A percentile compares a stretch with the other conserved stretches of the same genome.
Evolutionary conservation across 108 stramenopile species (phyloP).

Genomic region (Aurantiochytrium sp.): DNA sequence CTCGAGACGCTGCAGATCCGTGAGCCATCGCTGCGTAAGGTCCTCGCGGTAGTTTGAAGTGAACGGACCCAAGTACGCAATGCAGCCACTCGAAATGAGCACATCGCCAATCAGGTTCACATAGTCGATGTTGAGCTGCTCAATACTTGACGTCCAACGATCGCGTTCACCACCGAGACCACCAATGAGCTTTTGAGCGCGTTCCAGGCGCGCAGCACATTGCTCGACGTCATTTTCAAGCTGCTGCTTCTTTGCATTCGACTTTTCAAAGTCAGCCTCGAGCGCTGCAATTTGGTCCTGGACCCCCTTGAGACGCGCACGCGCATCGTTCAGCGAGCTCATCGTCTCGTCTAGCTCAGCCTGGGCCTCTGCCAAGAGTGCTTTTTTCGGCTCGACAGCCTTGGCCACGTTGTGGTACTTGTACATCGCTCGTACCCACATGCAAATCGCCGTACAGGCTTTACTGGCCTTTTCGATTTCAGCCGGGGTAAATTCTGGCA

Average conservation of each 20-base stretch:
- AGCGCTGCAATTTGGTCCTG: slow-evolving; percentile 43
- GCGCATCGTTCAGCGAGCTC: slow-evolving; percentile 37
- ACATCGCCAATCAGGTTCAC: slow-evolving; percentile 50
- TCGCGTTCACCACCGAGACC: slow-evolving; percentile 58
- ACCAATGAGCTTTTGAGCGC: slow-evolving; percentile 63
- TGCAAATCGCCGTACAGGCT: slow-evolving; percentile 59
- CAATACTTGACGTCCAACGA: slow-evolving; percentile 54
- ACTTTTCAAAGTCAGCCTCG: slow-evolving; percentile 39
- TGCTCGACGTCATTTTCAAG: slow-evolving; percentile 42
- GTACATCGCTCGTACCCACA: slow-evolving; percentile 63
- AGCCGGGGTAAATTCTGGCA: slow-evolving; percentile 52
- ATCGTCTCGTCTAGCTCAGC: slow-evolving; percentile 44
- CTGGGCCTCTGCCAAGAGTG: slow-evolving; percentile 40
- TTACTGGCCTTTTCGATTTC: slow-evolving; percentile 48
- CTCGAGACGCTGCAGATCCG: slow-evolving; percentile 20
- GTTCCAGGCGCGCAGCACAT: slow-evolving; percentile 44
- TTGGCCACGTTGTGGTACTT: slow-evolving; percentile 59
- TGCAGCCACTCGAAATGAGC: slow-evolving; percentile 44
- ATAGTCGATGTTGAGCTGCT: slow-evolving; percentile 29
- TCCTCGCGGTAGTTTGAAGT: slow-evolving; percentile 46
- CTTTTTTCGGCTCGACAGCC: slow-evolving; percentile 54
- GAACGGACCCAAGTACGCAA: slow-evolving; percentile 59
- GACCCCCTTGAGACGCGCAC: slow-evolving; percentile 39
- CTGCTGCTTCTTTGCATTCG: slow-evolving; percentile 44
- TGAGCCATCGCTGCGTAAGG: slow-evolving; percentile 41